A percentile compares a stretch with the other conserved stretches of the same genome.
Conservation (phyloP, 163 green algal species). For the Scenedesmus sp. region DNA sequence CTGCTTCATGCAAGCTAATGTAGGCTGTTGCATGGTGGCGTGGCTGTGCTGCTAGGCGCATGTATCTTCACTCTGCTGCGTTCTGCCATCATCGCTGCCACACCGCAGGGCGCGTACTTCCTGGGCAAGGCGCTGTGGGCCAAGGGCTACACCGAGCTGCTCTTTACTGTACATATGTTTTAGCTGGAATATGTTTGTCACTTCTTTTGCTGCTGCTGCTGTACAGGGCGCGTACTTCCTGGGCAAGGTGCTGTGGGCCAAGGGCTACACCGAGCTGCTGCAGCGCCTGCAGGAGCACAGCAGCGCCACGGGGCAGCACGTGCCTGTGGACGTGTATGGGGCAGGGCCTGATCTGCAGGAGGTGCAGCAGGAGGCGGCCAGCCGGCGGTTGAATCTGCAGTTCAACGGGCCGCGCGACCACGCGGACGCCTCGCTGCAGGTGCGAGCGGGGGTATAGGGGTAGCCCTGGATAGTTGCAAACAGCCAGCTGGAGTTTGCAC, state of each 20-base stretch:
- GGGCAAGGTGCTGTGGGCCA: constrained; percentile 95
- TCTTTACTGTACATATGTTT: constrained; percentile 43
- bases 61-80: too few species aligned
- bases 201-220: neutral
- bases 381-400: constrained; percentile 70
- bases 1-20: neutral
- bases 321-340: constrained; percentile 89
- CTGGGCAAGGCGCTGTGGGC: constrained; percentile 96
- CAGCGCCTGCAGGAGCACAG: constrained; percentile 80
- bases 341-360: constrained; percentile 79
- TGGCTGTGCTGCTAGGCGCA: too few species aligned
- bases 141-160: constrained; percentile 95
- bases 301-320: constrained; percentile 53
- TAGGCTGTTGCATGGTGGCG: neutral
- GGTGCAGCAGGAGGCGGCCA: constrained; percentile 59
- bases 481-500: too few species aligned
- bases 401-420: constrained; percentile 89
- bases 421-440: constrained; percentile 75
- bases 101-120: constrained; percentile 88
- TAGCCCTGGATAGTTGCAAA: too few species aligned
- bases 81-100: neutral
- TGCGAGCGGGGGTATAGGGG: neutral
- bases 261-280: constrained; percentile 95
- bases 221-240: constrained; percentile 91
- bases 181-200: neutral